Base-by-base conservation (phyloP, 345 rosid genomes). In the Trapa incisa region DNA sequence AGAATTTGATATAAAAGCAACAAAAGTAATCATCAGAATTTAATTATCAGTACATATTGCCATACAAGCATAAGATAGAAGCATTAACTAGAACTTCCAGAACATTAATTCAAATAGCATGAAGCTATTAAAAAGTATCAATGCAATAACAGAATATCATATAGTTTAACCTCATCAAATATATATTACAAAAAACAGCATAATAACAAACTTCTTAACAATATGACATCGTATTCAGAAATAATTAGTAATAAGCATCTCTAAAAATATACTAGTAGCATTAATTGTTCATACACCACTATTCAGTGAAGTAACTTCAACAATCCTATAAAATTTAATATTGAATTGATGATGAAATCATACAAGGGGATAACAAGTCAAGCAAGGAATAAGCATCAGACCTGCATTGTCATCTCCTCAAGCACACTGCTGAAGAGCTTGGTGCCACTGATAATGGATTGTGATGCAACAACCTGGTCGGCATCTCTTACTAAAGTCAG, bases 331-430 rank as follows among this genome's bases (percentile, higher is more conserved):
- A 4, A 33, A 54, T 54, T 5, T n/a, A 54, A 54, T 9, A 54
- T 33, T 52, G 57, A 52, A 33, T 11, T 54, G 43, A 16, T 32
- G n/a, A 50, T 67, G 61, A 67, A 12, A 45, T 41, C 6, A 22
- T 29, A 15, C 4, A n/a, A 14, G 13, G 5, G 36, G 41, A 8
- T 16, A 37, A n/a, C 38, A 62, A 57, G 29, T 50, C 53, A 36
- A 48, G 67, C 17, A 45, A 42, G 66, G 37, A 43, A 36, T 43
- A 13, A 17, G 37, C 10, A 61, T 47, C 16, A 16, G 61, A 93
- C 99, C 97, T 94, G 97, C 77, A 82, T 70, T 70, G 84, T 73
- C 87, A 91, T 76, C 82, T 91, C 92, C 82, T 84, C 89, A 67
- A 94, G 81, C 70, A 83, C 74, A 56, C 75, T 62, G 75, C 86